A percentile compares a stretch with the other conserved stretches of the same genome.
phyloP scores from a whole-genome alignment of 2,329 filamentous ascomycete species.

The Pseudogymnoascus sp. region DNA sequence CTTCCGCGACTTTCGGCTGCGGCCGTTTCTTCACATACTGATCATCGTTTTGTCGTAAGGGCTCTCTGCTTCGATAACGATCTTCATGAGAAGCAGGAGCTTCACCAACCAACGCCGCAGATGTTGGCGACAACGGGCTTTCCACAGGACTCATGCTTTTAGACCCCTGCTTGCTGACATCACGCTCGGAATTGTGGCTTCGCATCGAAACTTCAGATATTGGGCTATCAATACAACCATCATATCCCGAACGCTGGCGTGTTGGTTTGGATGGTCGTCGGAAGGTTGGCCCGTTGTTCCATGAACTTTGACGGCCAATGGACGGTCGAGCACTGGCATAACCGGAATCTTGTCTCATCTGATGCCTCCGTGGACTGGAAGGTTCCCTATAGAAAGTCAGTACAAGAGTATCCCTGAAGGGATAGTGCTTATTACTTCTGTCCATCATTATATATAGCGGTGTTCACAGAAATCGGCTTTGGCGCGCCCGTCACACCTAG shows the following conservation, averaged over 20 bases:
- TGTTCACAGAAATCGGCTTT: slow-evolving; percentile 23
- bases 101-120: slow-evolving; percentile 25
- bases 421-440: not conserved
- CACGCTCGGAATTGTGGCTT: not conserved
- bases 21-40: slow-evolving; percentile 26
- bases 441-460: not conserved
- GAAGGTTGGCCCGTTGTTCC: not conserved
- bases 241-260: not conserved
- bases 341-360: slow-evolving; percentile 24
- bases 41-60: slow-evolving; percentile 28
- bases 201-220: slow-evolving; percentile 2
- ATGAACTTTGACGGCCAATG: slow-evolving; percentile 18
- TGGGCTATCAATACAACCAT: not conserved
- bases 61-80: slow-evolving; percentile 17
- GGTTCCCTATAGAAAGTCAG: not conserved
- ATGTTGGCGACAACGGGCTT: slow-evolving; percentile 22
- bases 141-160: not conserved
- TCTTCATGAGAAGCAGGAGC: slow-evolving; percentile 6
- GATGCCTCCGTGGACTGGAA: slow-evolving; percentile 11
- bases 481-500: slow-evolving; percentile 30
- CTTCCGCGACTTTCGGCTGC: slow-evolving; percentile 33
- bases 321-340: slow-evolving; percentile 24
- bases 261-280: slow-evolving; percentile 1
- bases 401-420: not conserved
- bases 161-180: not conserved